phyloP scores from a whole-genome alignment of 2,329 filamentous ascomycete species.

The Phaeosphaeriaceae sp. region DNA sequence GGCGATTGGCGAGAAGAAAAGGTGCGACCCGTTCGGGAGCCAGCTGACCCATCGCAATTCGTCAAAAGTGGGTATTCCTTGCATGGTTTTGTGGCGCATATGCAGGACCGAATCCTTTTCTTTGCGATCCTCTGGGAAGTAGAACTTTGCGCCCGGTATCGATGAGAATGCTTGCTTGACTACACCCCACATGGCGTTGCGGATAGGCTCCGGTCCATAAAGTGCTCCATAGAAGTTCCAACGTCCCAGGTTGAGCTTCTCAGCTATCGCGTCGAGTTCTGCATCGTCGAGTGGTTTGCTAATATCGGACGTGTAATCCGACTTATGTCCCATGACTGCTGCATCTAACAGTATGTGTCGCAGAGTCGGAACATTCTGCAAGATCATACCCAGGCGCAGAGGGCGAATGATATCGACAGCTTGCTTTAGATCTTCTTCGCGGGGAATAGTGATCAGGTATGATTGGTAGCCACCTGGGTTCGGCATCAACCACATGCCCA shows the following conservation, averaged over 20 bases:
- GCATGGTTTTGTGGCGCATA: slow-evolving; percentile 20
- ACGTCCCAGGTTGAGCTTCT: slow-evolving; percentile 50
- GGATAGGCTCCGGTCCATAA: slow-evolving; percentile 27
- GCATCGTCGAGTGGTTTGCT: slow-evolving; percentile 45
- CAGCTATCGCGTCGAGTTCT: slow-evolving; percentile 52
- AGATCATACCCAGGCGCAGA: slow-evolving; percentile 38
- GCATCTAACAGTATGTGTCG: slow-evolving; percentile 52
- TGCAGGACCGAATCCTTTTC: slow-evolving; percentile 42
- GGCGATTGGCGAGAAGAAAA: slow-evolving; percentile 55
- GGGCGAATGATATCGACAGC: slow-evolving; percentile 59
- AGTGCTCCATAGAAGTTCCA: slow-evolving; percentile 58
- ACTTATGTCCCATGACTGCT: slow-evolving; percentile 48
- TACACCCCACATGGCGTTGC: slow-evolving; percentile 41
- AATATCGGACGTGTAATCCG: slow-evolving; percentile 29
- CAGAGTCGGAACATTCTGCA: slow-evolving; percentile 55
- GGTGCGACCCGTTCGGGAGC: slow-evolving; percentile 53
- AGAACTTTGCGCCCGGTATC: slow-evolving; percentile 43
- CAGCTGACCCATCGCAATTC: slow-evolving; percentile 47
- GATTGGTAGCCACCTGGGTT: slow-evolving; percentile 51
- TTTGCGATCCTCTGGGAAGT: slow-evolving; percentile 44
- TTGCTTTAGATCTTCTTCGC: slow-evolving; percentile 57
- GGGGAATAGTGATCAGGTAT: slow-evolving; percentile 55
- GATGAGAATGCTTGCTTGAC: slow-evolving; percentile 44
- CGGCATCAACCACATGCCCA: slow-evolving; percentile 55
- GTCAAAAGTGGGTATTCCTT: slow-evolving; percentile 32